Conservation (phyloP, 208 protist genomes). For the Naegleria fowleri region DNA sequence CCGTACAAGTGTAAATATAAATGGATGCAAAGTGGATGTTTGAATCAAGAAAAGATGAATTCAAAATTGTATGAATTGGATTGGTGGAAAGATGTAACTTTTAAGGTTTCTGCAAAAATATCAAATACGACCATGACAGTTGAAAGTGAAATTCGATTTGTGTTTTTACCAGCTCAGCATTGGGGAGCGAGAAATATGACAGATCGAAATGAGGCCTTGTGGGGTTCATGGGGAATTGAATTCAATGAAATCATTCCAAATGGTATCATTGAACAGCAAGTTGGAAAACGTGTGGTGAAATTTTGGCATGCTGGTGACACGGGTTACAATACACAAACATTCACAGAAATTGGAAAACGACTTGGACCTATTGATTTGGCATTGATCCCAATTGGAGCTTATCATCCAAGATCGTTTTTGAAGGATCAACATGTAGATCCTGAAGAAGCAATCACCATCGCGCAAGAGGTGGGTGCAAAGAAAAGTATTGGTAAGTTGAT, state of each 20-base stretch:
- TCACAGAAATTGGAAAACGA: constrained; percentile 50
- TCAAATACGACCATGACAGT: not conserved
- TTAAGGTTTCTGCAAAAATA: not conserved
- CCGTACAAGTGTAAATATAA: constrained; percentile 53
- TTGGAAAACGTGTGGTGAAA: constrained; percentile 30
- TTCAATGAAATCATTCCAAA: no score
- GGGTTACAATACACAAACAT: constrained; percentile 49
- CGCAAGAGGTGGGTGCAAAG: constrained; percentile 48
- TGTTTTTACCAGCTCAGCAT: constrained; percentile 53
- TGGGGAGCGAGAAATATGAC: constrained; percentile 44
- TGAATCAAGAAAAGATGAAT: constrained; percentile 41
- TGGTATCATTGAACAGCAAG: no score
- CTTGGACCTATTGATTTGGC: constrained; percentile 57
- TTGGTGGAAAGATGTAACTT: constrained; percentile 39
- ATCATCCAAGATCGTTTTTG: constrained; percentile 63
- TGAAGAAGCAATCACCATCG: constrained; percentile 49
- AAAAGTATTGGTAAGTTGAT: not conserved
- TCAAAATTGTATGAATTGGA: constrained; percentile 51
- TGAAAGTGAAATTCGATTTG: not conserved
- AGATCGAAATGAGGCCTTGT: constrained; percentile 58
- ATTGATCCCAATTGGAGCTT: constrained; percentile 70
- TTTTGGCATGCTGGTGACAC: constrained; percentile 42
- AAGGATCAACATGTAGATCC: constrained; percentile 58
- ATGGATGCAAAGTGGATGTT: constrained; percentile 36
- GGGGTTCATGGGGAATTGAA: constrained; percentile 59